Evolutionary conservation across 2,329 filamentous ascomycete species (phyloP).

Genomic region (Coniella lustricola): DNA sequence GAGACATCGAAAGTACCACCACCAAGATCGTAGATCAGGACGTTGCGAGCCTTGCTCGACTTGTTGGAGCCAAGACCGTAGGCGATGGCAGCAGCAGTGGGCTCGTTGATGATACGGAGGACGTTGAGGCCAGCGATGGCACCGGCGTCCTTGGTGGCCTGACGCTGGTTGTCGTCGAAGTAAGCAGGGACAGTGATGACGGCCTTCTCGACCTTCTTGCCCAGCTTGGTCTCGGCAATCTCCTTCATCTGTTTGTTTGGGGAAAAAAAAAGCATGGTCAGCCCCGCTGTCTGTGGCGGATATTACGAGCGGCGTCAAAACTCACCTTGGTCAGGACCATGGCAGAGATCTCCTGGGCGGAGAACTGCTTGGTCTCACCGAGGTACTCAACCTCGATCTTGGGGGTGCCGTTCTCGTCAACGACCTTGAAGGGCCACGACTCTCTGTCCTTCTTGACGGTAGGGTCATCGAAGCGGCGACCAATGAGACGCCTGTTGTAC

Average conservation of each 20-base stretch:
- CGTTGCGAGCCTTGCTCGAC: conserved; percentile 95
- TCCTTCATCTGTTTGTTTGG: conserved; percentile 77
- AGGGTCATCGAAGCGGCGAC: conserved; percentile 88
- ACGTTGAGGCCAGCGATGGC: conserved; percentile 96
- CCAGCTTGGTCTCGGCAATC: conserved; percentile 95
- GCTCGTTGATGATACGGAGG: conserved; percentile 99
- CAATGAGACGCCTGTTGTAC: conserved; percentile 80
- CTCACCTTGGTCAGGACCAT: conserved; percentile 96
- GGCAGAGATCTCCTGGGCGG: conserved; percentile 95
- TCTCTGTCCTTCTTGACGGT: conserved; percentile 98
- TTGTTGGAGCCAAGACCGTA: conserved; percentile 96
- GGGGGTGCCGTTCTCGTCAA: conserved; percentile 82
- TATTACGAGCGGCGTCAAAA: conserved; percentile 1
- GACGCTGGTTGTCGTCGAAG: conserved; percentile 99
- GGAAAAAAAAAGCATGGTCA: neutral
- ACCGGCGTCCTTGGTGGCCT: conserved; percentile 98
- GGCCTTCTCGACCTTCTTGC: conserved; percentile 98
- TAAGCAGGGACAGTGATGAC: conserved; percentile 98
- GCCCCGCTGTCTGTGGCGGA: neutral
- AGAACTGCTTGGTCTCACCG: conserved; percentile 90
- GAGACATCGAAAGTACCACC: conserved; percentile 99
- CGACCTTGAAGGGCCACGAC: conserved; percentile 98
- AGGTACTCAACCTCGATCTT: conserved; percentile 95
- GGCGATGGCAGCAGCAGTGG: conserved; percentile 93
- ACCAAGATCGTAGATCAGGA: conserved; percentile 99